Evolutionary conservation across 2,329 filamentous ascomycete genomes (phyloP).

Genomic region (Zymoseptoria brevis): DNA sequence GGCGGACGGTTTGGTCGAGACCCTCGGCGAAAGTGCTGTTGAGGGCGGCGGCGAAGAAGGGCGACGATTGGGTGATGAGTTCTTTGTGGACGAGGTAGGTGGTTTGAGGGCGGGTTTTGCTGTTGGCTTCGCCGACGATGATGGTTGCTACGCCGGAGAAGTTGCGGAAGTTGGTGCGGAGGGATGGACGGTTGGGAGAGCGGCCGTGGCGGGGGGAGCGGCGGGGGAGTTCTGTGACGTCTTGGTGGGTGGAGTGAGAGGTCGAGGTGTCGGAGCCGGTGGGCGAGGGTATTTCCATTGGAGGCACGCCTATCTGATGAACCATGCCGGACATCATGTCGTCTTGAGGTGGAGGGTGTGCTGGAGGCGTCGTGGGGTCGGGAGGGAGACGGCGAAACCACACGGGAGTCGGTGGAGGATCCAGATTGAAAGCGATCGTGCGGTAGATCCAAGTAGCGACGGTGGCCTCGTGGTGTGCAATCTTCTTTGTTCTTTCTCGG

Average conservation of each 20-base stretch:
- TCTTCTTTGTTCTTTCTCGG: background rate
- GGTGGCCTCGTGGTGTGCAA: background rate
- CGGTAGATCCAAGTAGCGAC: background rate
- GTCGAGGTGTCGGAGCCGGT: constrained; percentile 16
- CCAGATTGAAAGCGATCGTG: constrained; percentile 16
- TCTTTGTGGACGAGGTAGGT: constrained; percentile 42
- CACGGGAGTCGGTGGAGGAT: constrained; percentile 24
- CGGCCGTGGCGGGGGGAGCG: constrained; percentile 12
- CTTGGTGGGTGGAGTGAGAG: constrained; percentile 19
- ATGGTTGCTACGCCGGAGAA: constrained; percentile 35
- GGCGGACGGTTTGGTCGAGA: constrained; percentile 33
- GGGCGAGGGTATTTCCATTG: constrained; percentile 25
- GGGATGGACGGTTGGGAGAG: constrained; percentile 24
- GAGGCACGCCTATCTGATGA: constrained; percentile 17
- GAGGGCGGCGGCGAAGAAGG: constrained; percentile 46
- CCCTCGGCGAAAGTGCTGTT: constrained; percentile 42
- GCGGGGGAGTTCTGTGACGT: constrained; percentile 8
- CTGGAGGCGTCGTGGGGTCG: constrained; percentile 12
- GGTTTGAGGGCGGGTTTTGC: constrained; percentile 23
- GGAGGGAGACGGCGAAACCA: constrained; percentile 24
- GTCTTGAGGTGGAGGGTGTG: constrained; percentile 6
- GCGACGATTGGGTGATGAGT: constrained; percentile 39
- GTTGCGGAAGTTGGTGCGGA: constrained; percentile 33
- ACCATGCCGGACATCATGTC: constrained; percentile 16
- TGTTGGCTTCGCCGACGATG: constrained; percentile 31